phyloP scores from a whole-genome alignment of 495 filamentous ascomycete genomes.

The Astrocystis sublimbata region DNA sequence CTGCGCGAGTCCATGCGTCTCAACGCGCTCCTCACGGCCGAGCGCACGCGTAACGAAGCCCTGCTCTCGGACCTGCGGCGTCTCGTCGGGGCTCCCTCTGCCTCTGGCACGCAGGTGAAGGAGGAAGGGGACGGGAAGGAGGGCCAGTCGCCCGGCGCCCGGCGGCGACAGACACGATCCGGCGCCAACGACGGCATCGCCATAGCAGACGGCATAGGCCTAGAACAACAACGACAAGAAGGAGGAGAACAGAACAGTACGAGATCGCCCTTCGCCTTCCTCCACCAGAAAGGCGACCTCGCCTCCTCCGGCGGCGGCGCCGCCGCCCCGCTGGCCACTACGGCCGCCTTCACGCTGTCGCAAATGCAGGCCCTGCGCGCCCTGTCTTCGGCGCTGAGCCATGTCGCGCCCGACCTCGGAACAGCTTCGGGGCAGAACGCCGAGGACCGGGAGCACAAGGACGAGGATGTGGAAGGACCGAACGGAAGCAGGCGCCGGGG shows the following conservation, averaged over 20 bases:
- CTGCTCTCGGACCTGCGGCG: slow-evolving; percentile 65
- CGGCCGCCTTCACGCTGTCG: slow-evolving; percentile 74
- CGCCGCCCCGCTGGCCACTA: slow-evolving; percentile 64
- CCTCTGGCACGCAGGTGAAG: slow-evolving; percentile 22
- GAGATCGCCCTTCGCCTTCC: slow-evolving; percentile 56
- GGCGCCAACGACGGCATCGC: slow-evolving; percentile 27
- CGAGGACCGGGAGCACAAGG: slow-evolving; percentile 31
- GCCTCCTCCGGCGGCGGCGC: slow-evolving; percentile 41
- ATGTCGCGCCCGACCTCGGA: slow-evolving; percentile 58
- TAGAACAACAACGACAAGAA: slow-evolving; percentile 4
- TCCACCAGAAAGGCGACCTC: slow-evolving; percentile 45
- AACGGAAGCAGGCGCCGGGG: slow-evolving; percentile 33
- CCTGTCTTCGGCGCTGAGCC: slow-evolving; percentile 62
- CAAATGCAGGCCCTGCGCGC: slow-evolving; percentile 78
- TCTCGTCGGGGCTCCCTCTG: slow-evolving; percentile 48
- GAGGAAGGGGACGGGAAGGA: slow-evolving; percentile 13
- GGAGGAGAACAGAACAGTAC: no score
- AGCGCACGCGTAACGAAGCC: slow-evolving; percentile 72
- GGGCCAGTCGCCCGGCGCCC: slow-evolving; percentile 22
- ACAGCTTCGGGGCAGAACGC: slow-evolving; percentile 30
- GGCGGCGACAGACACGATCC: slow-evolving; percentile 29
- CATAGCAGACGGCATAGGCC: slow-evolving; percentile 22
- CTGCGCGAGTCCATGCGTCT: slow-evolving; percentile 80
- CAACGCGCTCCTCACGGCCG: slow-evolving; percentile 69
- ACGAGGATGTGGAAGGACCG: slow-evolving; percentile 10